Evolutionary conservation across 1,284 basidiomycete genomes (phyloP), one percentile per base, ranked within the genome.

Genomic region (Cryptococcus wingfieldii): DNA sequence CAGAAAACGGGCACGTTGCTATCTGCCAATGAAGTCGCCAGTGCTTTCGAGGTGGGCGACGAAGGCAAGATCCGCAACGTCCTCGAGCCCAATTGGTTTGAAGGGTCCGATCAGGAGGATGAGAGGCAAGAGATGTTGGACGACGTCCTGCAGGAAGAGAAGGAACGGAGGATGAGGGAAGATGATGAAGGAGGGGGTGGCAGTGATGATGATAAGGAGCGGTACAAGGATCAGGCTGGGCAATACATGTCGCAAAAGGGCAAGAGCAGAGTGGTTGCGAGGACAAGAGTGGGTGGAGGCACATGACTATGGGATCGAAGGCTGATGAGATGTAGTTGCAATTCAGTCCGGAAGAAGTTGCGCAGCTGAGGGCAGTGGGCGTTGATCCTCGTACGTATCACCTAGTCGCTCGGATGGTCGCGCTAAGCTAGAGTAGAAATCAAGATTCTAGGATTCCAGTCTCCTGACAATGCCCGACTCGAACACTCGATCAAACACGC

Each of bases 401-500:
- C 38, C 5, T 38, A 12, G 18, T 50, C 12, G 23, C 3, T 6
- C 6, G 25, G 49, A 25, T 19, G 14, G 25, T 1, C 13, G 23
- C 1, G 38, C 12, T 47, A 34, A 31, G 50, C 34, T 53, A 18
- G 23, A 13, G 18, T 47, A 76, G 72, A 73, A 53, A 84, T 98
- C 70, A 90, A 87, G 73, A 83, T 98, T 4, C 83, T 99, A 23
- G 96, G 95, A 3, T 98, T 98, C 80, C 90, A 94, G 72, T 80
- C 86, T 58, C 80, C 81, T n/a, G 72, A 78, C 4, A 82, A 87
- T 56, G 80, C 98, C 1, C 77, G 78, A 0, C 88, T 92, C 63
- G 86, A 92, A 72, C 90, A 96, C 70, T 95, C 95, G 63, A 78
- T 96, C 66, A 95, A 92, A 70, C 92, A 96, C 75, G 85, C 91